Evolutionary conservation across 2,329 filamentous ascomycete species (phyloP).

Genomic region (Seiridium unicorne): DNA sequence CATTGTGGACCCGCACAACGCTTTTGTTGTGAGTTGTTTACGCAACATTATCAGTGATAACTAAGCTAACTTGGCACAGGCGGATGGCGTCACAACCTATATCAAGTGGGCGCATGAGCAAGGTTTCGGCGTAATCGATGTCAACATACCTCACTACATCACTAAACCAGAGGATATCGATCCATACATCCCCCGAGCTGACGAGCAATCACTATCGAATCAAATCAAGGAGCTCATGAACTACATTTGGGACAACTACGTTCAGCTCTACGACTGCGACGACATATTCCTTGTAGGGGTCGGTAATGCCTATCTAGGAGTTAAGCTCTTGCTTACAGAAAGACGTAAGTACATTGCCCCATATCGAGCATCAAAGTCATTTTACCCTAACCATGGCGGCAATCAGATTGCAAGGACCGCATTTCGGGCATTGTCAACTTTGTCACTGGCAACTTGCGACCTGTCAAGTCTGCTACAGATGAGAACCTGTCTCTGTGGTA

Average conservation of each 20-base stretch:
- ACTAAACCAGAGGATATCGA: conserved; percentile 59
- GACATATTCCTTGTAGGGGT: conserved; percentile 85
- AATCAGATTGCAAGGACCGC: conserved; percentile 56
- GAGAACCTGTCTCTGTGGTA: conserved; percentile 79
- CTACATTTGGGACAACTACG: conserved; percentile 97
- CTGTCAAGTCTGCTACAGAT: conserved; percentile 77
- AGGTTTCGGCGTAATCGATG: conserved; percentile 81
- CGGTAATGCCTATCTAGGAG: conserved; percentile 82
- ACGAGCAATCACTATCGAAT: conserved; percentile 49
- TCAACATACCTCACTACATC: conserved; percentile 82
- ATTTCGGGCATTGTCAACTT: conserved; percentile 78
- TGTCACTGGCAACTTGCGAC: conserved; percentile 72
- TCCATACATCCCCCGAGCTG: conserved; percentile 40
- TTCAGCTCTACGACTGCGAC: conserved; percentile 72
- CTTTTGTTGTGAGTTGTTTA: conserved; percentile 71
- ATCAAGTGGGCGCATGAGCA: conserved; percentile 79
- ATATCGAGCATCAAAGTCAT: no score
- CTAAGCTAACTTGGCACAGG: conserved; percentile 45
- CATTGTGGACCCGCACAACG: conserved; percentile 76
- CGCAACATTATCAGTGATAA: not conserved
- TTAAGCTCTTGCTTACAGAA: conserved; percentile 77
- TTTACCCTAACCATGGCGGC: no score
- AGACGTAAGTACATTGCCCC: conserved; percentile 52
- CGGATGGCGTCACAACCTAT: conserved; percentile 78
- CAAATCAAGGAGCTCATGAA: conserved; percentile 72